These are phyloP conservation scores for Dorcoceras hygrometricum DNA, from an alignment of 257 asterid genomes.

Conservation along the genomic window DNA sequence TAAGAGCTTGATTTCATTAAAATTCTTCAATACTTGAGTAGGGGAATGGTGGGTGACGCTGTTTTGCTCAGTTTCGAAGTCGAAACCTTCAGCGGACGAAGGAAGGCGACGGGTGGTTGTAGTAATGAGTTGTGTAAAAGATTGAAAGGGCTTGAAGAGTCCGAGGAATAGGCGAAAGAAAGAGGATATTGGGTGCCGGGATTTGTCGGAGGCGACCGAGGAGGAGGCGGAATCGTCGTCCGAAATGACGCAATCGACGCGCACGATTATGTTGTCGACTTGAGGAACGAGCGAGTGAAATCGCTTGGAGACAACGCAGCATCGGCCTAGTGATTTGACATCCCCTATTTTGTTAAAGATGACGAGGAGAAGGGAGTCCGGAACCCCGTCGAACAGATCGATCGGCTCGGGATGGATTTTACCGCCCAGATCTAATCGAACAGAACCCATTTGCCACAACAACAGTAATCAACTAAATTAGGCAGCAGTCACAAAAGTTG, in stretches of 20 bases:
- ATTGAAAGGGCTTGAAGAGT: constrained; percentile 51
- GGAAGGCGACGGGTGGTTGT: constrained; percentile 34
- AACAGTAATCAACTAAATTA: no score
- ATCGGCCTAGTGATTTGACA: constrained; percentile 70
- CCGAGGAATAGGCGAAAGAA: constrained; percentile 52
- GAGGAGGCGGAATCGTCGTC: constrained; percentile 53
- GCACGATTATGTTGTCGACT: constrained; percentile 72
- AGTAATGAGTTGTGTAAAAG: constrained; percentile 54
- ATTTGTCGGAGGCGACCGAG: constrained; percentile 35
- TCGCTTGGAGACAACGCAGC: constrained; percentile 65
- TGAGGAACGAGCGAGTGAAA: constrained; percentile 68
- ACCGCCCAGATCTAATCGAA: constrained; percentile 46
- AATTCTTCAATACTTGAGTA: constrained; percentile 64
- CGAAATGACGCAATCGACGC: constrained; percentile 83
- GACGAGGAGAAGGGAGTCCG: constrained; percentile 62
- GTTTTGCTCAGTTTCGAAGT: constrained; percentile 43
- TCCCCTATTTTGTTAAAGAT: constrained; percentile 78
- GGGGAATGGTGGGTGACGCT: constrained; percentile 85
- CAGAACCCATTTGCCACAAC: constrained; percentile 43
- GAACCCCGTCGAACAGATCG: constrained; percentile 66
- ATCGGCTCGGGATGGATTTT: constrained; percentile 46
- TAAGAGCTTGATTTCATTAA: constrained; percentile 63
- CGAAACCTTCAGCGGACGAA: constrained; percentile 26
- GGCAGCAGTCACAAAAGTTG: no score
- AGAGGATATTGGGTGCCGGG: constrained; percentile 50